A percentile compares a stretch with the other conserved stretches of the same genome.
Conservation (phyloP, 352 stramenopile genomes). For the Globisporangium heterothallicum region DNA sequence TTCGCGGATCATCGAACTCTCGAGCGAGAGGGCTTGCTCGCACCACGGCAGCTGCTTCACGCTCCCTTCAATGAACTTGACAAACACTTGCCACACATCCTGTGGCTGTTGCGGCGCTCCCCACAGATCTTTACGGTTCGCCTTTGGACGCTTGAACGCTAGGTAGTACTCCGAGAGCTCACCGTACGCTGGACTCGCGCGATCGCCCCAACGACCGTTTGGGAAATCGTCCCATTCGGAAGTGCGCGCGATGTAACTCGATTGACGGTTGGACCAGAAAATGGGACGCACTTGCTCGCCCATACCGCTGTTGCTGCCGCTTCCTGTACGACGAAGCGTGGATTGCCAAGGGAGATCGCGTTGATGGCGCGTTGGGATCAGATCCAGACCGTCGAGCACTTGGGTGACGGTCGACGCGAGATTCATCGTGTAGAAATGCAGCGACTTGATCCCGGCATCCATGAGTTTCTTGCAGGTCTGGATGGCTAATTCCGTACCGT, state of each 20-base stretch:
- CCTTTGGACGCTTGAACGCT: conserved; percentile 74
- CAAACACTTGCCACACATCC: conserved; percentile 96
- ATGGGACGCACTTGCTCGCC: conserved; percentile 93
- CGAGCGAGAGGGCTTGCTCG: conserved; percentile 91
- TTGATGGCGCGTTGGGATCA: conserved; percentile 57
- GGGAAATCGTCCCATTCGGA: conserved; percentile 96
- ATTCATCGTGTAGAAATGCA: conserved; percentile 97
- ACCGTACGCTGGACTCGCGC: conserved; percentile 92
- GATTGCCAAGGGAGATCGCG: conserved; percentile 72
- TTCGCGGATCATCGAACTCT: conserved; percentile 85
- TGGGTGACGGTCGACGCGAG: conserved; percentile 82
- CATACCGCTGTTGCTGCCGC: conserved; percentile 56
- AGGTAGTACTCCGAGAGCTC: conserved; percentile 95
- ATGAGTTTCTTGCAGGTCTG: conserved; percentile 91
- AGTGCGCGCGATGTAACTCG: conserved; percentile 95
- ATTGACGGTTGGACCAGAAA: conserved; percentile 97
- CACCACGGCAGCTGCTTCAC: conserved; percentile 95
- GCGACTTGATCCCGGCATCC: conserved; percentile 57
- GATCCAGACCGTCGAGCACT: conserved; percentile 73
- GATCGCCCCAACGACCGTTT: conserved; percentile 94
- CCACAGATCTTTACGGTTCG: conserved; percentile 70
- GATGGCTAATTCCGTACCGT: conserved; percentile 92
- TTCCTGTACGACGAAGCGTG: conserved; percentile 51
- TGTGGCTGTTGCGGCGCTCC: conserved; percentile 73
- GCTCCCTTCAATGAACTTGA: conserved; percentile 67